Percentiles rank a stretch among this genome's conserved stretches.
Conservation (phyloP, 2,329 filamentous ascomycete species). For the Ophiostoma pallidulum region DNA sequence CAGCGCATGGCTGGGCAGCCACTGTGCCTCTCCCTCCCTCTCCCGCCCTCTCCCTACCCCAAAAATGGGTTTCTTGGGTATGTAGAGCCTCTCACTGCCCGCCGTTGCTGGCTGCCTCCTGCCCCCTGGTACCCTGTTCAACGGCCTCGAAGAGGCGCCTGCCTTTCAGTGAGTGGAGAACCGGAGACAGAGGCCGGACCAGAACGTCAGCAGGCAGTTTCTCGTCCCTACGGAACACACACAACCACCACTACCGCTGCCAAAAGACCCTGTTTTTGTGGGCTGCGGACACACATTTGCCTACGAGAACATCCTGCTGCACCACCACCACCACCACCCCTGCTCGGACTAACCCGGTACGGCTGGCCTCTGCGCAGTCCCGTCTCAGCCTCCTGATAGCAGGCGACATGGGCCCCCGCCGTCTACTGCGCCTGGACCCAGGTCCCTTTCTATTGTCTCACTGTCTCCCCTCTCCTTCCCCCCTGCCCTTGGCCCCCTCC, state of each 20-base stretch:
- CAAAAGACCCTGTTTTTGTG: too few species aligned
- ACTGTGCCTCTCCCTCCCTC: slow-evolving; percentile 3
- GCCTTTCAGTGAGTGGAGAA: too few species aligned
- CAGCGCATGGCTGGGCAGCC: background rate
- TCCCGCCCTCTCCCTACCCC: background rate
- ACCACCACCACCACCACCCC: background rate
- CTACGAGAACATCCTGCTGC: background rate
- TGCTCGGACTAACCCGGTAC: background rate
- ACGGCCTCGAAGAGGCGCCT: too few species aligned
- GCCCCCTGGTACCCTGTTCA: background rate
- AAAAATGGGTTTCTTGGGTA: background rate
- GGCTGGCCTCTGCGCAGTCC: background rate
- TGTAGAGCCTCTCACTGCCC: too few species aligned
- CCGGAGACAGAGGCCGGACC: too few species aligned
- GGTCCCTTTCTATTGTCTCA: too few species aligned
- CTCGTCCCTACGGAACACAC: too few species aligned
- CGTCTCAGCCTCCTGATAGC: background rate
- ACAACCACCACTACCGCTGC: too few species aligned
- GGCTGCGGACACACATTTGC: too few species aligned
- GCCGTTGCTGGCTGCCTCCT: slow-evolving; percentile 4
- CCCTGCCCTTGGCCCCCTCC: background rate
- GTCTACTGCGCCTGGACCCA: too few species aligned
- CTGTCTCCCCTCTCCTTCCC: background rate
- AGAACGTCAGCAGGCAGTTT: too few species aligned
- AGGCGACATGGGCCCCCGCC: background rate